Evolutionary conservation across 2,329 filamentous ascomycete genomes (phyloP).

Genomic region (Diaporthe eres): DNA sequence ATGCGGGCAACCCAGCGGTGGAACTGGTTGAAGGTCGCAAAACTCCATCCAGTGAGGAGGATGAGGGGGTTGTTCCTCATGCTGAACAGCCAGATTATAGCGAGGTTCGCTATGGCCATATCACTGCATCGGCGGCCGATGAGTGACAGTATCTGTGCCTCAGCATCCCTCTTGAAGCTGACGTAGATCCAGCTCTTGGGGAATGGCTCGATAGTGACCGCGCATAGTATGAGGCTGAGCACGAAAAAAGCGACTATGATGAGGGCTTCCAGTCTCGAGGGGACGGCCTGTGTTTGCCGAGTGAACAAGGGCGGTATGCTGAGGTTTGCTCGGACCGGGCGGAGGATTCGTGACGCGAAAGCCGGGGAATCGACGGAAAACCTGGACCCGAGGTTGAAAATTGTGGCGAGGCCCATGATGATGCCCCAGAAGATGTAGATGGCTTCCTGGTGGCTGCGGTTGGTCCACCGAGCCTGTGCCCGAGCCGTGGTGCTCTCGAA

Average conservation of each 20-base stretch:
- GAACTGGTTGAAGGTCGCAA: constrained; percentile 75
- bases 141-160: constrained; percentile 52
- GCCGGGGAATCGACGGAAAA: not conserved
- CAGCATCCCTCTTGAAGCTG: not conserved
- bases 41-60: constrained; percentile 79
- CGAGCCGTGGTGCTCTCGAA: not conserved
- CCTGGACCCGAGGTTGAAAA: not conserved
- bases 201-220: constrained; percentile 56
- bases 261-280: constrained; percentile 49
- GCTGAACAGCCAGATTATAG: constrained; percentile 76
- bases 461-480: constrained; percentile 19
- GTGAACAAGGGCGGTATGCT: not conserved
- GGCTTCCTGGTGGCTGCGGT: constrained; percentile 15
- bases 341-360: not conserved
- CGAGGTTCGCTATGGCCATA: constrained; percentile 74
- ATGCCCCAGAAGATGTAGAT: constrained; percentile 29
- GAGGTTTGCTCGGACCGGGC: not conserved
- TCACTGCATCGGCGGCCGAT: constrained; percentile 75
- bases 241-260: constrained; percentile 55
- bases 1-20: constrained; percentile 77
- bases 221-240: constrained; percentile 55
- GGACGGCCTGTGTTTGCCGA: not conserved
- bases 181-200: constrained; percentile 58
- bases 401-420: not conserved
- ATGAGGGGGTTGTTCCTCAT: constrained; percentile 77